Conservation (phyloP, 805 yeast species). For the Starmerella floris region DNA sequence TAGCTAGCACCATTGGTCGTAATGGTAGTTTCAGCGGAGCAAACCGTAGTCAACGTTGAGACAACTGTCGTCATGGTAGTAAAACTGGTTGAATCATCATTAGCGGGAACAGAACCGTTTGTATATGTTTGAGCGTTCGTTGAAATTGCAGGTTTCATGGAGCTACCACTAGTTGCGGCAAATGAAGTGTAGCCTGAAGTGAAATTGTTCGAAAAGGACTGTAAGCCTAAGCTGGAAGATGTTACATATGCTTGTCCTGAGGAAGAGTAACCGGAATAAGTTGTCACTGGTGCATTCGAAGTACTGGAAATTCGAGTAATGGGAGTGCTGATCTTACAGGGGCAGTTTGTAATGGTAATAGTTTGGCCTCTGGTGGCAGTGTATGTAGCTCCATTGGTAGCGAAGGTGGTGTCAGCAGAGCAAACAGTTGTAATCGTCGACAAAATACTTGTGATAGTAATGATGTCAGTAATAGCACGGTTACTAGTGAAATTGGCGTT, state of each 20-base stretch:
- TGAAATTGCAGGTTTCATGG: neutral
- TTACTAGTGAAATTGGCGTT: neutral
- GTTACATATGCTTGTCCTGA: neutral
- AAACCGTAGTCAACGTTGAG: neutral
- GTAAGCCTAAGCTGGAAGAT: neutral
- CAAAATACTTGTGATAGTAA: neutral
- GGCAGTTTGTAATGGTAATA: constrained; percentile 16
- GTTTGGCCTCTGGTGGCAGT: constrained; percentile 16
- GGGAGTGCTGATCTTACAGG: constrained; percentile 5
- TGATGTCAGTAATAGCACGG: neutral
- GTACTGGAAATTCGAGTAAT: too few species aligned
- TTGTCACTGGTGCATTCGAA: too few species aligned
- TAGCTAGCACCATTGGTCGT: constrained; percentile 5
- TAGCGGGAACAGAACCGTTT: neutral
- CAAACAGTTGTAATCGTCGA: neutral
- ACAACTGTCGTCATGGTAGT: constrained; percentile 1
- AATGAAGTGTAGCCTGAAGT: neutral
- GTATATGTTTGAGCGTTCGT: neutral
- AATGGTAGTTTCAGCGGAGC: constrained; percentile 1
- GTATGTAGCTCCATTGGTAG: constrained; percentile 11
- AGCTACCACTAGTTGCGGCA: neutral
- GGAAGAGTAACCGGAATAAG: too few species aligned
- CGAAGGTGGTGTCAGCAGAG: constrained; percentile 3
- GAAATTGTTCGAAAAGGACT: neutral
- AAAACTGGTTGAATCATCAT: too few species aligned